Base-by-base conservation (phyloP, 1,284 basidiomycete species). In the Puccinia sorghi region DNA sequence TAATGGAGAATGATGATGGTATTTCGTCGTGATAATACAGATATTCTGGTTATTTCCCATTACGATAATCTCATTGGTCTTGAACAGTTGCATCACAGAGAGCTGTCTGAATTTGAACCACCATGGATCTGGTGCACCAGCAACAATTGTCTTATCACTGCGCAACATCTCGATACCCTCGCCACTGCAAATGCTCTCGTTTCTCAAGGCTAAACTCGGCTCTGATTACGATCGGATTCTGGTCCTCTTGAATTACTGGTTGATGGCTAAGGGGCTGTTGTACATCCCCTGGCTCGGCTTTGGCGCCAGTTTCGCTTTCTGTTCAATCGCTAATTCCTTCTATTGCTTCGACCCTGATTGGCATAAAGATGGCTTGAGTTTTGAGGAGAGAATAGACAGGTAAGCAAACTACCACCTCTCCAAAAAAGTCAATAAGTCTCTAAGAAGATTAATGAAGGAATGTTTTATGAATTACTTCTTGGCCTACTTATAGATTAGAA, bases 301-400 rank as follows among this genome's bases (percentile, higher is more conserved):
- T 43, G 17, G 20, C 2, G 20, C 50, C 20, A 66, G 59, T 22
- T 75, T 75, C 13, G n/a, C 27, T 0, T 75, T 64, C 39, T 75
- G 61, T 37, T 50, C 73, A 5, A 27, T 75, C 25, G 73, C 22
- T 1, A 75, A 75, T 25, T 75, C 73, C 1, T 75, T 64, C 37
- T 75, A 75, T 56, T 75, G 73, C 39, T 75, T 75, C 32, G 73
- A 75, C 12, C 73, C 41, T 0, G 20, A n/a, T n/a, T 75, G 73
- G 73, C 12, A 46, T 52, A 63, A 56, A 37, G 61, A 75, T 9
- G 61, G 61, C 3, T 50, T 50, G 1, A 63, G 37, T 15, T 75
- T 75, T 12, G n/a, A 25, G 20, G 25, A 66, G n/a, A 39, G 63
- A 41, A n/a, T 75, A 20, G 32, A 66, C 20, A 22, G 17, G 73